Evolutionary conservation across 371 early-diverging fungal genomes (phyloP).

Genomic region (Mortierella sp.): DNA sequence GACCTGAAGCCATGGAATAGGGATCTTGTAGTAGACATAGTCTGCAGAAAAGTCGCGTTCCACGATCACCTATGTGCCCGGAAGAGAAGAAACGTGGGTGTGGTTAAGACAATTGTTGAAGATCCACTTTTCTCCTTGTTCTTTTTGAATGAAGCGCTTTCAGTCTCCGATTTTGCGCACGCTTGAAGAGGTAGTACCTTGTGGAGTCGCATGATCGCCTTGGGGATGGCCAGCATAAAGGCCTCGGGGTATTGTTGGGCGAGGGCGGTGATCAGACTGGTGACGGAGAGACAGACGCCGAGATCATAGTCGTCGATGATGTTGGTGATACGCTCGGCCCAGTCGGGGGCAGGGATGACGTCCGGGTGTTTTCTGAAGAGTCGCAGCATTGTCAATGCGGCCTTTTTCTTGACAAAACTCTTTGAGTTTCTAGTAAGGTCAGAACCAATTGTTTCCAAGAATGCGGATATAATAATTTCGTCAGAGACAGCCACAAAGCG

Average conservation of each 20-base stretch:
- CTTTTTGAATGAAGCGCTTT: constrained; percentile 2
- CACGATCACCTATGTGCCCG: constrained; percentile 76
- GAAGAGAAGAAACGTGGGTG: not conserved
- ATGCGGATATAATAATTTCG: constrained; percentile 9
- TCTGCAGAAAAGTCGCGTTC: constrained; percentile 87
- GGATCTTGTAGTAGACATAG: constrained; percentile 97
- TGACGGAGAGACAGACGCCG: constrained; percentile 89
- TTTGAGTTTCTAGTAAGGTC: constrained; percentile 74
- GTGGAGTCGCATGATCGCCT: constrained; percentile 84
- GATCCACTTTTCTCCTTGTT: not conserved
- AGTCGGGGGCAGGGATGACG: constrained; percentile 88
- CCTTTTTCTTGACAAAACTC: constrained; percentile 96
- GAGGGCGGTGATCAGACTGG: constrained; percentile 88
- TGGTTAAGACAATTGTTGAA: not conserved
- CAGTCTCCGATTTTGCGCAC: constrained; percentile 13
- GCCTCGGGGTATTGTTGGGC: constrained; percentile 91
- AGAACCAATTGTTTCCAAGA: constrained; percentile 19
- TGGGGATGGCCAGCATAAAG: constrained; percentile 79
- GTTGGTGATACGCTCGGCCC: constrained; percentile 87
- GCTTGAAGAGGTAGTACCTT: constrained; percentile 65
- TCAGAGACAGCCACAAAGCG: not conserved
- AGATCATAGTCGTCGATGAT: constrained; percentile 91
- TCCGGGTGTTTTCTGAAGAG: constrained; percentile 93
- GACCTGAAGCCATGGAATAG: constrained; percentile 97
- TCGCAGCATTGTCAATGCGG: constrained; percentile 92